Evolutionary conservation across 352 stramenopile species (phyloP).

Genomic region (Phytopythium cucurbitacearum): DNA sequence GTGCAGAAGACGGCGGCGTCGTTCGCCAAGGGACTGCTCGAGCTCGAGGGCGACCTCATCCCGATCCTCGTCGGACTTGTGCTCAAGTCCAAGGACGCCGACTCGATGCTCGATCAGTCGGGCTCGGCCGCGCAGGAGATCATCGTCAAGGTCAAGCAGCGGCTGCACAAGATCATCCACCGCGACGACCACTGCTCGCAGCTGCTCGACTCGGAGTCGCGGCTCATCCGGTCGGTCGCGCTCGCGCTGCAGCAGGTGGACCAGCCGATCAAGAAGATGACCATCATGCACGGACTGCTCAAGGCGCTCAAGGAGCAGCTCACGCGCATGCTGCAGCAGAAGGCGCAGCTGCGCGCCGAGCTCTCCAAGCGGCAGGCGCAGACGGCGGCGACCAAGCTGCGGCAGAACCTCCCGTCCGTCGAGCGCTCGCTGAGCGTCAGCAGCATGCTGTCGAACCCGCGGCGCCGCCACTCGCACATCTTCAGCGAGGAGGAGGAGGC

Average conservation of each 20-base stretch:
- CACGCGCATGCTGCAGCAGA: slow-evolving; percentile 74
- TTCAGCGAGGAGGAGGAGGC: slow-evolving; percentile 39
- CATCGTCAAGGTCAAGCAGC: slow-evolving; percentile 88
- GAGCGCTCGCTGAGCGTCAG: slow-evolving; percentile 69
- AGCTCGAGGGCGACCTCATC: slow-evolving; percentile 98
- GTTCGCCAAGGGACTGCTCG: slow-evolving; percentile 98
- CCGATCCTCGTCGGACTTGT: slow-evolving; percentile 97
- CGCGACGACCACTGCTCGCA: slow-evolving; percentile 74
- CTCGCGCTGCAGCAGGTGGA: slow-evolving; percentile 73
- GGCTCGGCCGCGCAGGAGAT: slow-evolving; percentile 93
- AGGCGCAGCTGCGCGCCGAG: slow-evolving; percentile 55
- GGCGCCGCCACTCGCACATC: slow-evolving; percentile 53
- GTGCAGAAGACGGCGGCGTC: slow-evolving; percentile 99
- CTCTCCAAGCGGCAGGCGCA: slow-evolving; percentile 46
- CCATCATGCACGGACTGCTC: slow-evolving; percentile 88
- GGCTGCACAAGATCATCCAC: slow-evolving; percentile 85
- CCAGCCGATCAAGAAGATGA: slow-evolving; percentile 94
- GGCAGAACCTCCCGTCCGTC: slow-evolving; percentile 22
- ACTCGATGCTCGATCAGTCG: slow-evolving; percentile 98
- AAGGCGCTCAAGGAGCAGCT: slow-evolving; percentile 93
- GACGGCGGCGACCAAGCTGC: slow-evolving; percentile 18
- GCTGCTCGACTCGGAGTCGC: slow-evolving; percentile 73
- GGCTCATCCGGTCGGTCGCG: slow-evolving; percentile 76
- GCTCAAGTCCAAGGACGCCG: slow-evolving; percentile 85
- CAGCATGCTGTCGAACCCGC: slow-evolving; percentile 30